Percentiles rank a stretch among this genome's conserved stretches.
phyloP scores from a whole-genome alignment of 2,329 filamentous ascomycete species.

The Sporothrix euskadiensis region DNA sequence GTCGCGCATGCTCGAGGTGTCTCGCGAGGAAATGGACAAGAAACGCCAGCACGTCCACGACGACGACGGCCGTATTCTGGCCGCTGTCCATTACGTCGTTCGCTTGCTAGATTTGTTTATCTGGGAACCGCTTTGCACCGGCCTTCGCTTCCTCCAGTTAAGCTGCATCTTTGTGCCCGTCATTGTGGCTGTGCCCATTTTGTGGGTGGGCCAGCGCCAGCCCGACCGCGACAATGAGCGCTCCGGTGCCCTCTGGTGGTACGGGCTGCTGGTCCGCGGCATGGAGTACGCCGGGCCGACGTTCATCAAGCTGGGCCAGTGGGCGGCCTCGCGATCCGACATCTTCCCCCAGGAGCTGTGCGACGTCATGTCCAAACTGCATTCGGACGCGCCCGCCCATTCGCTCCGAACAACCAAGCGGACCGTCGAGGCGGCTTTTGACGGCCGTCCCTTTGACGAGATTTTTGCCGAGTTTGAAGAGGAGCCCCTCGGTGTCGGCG shows the following conservation, averaged over 20 bases:
- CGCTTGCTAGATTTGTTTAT: conserved; percentile 71
- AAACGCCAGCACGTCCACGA: conserved; percentile 52
- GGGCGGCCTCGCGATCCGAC: conserved; percentile 93
- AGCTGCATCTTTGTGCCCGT: conserved; percentile 90
- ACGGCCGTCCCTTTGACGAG: conserved; percentile 75
- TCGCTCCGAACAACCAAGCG: conserved; percentile 75
- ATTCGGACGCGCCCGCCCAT: conserved; percentile 92
- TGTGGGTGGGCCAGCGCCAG: conserved; percentile 73
- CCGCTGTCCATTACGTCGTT: conserved; percentile 59
- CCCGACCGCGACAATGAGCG: conserved; percentile 71
- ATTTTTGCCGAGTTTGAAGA: conserved; percentile 97
- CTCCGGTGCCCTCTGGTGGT: conserved; percentile 90
- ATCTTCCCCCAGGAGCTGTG: conserved; percentile 96
- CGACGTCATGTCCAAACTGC: conserved; percentile 86
- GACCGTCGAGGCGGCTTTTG: conserved; percentile 80
- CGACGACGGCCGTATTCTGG: conserved; percentile 59
- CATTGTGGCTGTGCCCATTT: conserved; percentile 71
- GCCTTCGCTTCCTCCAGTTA: conserved; percentile 82
- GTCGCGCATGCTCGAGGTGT: conserved; percentile 81
- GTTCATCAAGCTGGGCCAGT: conserved; percentile 99
- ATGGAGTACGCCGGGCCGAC: conserved; percentile 95
- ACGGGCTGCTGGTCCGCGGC: conserved; percentile 76
- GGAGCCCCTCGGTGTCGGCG: conserved; percentile 84
- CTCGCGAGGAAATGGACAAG: conserved; percentile 73
- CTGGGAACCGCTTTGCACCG: conserved; percentile 85